These are phyloP conservation scores for Aspergillus glaucus DNA, from an alignment of 2,329 filamentous ascomycete genomes.

Conservation along the genomic window DNA sequence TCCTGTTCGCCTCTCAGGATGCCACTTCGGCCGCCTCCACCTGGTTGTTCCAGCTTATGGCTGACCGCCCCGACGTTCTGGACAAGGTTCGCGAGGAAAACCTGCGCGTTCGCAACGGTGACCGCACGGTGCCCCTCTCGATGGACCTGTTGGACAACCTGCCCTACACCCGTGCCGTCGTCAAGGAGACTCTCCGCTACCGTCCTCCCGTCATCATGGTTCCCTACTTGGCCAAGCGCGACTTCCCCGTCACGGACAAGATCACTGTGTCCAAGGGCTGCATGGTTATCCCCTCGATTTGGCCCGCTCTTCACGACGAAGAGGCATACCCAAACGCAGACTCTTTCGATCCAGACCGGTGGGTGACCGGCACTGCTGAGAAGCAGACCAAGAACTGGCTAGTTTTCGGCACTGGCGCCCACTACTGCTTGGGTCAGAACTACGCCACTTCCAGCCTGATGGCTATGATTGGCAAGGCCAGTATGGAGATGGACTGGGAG, in stretches of 20 bases:
- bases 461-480: constrained; percentile 83
- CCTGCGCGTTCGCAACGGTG: constrained; percentile 65
- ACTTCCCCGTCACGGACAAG: constrained; percentile 78
- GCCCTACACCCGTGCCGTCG: constrained; percentile 83
- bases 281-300: constrained; percentile 91
- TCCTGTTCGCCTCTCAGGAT: constrained; percentile 95
- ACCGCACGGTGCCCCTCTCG: constrained; percentile 62
- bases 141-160: constrained; percentile 86
- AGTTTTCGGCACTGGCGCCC: constrained; percentile 90
- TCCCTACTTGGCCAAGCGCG: constrained; percentile 88
- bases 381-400: constrained; percentile 93
- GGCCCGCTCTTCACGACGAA: constrained; percentile 83
- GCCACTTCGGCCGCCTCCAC: constrained; percentile 89
- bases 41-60: constrained; percentile 92
- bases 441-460: constrained; percentile 88
- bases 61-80: constrained; percentile 86
- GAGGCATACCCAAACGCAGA: constrained; percentile 90
- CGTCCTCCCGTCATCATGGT: constrained; percentile 96
- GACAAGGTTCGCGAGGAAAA: constrained; percentile 91
- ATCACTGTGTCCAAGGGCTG: constrained; percentile 94
- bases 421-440: constrained; percentile 91
- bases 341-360: constrained; percentile 81
- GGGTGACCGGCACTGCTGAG: constrained; percentile 84
- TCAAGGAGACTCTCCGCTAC: constrained; percentile 87
- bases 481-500: constrained; percentile 79